Evolutionary conservation across 2,329 filamentous ascomycete species (phyloP), one percentile per base, ranked within the genome.

Genomic region (Arthrinium phaeospermum): DNA sequence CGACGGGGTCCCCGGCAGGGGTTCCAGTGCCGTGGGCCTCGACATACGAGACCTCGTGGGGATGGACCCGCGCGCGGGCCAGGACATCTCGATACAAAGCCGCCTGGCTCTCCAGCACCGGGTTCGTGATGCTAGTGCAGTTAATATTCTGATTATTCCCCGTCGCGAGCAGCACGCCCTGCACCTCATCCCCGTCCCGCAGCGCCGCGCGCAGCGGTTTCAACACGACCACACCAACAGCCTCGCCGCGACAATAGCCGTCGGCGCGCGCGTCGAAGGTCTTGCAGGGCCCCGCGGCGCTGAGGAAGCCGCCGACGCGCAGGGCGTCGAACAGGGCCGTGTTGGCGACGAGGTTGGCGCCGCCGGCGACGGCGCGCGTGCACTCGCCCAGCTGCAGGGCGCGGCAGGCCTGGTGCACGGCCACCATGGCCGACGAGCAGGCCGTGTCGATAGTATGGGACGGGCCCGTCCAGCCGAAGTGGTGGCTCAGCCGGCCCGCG

Each of bases 231-330:
- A 84, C 79, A 0, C 82, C 87, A 44, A 84, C 81, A 12, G 82
- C 87, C 70, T 90, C 88, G 3, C 81, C 86, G 19, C 88, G 84
- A 72, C 86, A 88, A 73, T 89, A 90, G 8, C 88, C 88, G 76
- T 89, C 85, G 24, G 87, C 88, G 41, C 77, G 78, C 16, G 82
- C 80, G 71, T 87, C 85, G 67, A 84, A 88, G 1, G 84, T 82
- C 68, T 87, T 87, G 74, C 87, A 89, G 13, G 83, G 79, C 0
- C 86, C 85, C 1, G 81, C 84, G 0, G 80, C 79, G n/a, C 82
- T 85, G 0, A 87, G 75, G 71, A 87, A 86, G 4, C 78, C 78
- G 0, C 80, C 85, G 3, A 45, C 74, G 12, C 71, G 75, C 12
- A 79, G 74, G 68, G 78, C 76, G 24, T 76, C 74, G 46, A 72